Percentiles rank a stretch among this genome's conserved stretches.
Evolutionary conservation across 2,329 filamentous ascomycete genomes (phyloP).

Genomic region (Colletotrichum gloeosporioides): DNA sequence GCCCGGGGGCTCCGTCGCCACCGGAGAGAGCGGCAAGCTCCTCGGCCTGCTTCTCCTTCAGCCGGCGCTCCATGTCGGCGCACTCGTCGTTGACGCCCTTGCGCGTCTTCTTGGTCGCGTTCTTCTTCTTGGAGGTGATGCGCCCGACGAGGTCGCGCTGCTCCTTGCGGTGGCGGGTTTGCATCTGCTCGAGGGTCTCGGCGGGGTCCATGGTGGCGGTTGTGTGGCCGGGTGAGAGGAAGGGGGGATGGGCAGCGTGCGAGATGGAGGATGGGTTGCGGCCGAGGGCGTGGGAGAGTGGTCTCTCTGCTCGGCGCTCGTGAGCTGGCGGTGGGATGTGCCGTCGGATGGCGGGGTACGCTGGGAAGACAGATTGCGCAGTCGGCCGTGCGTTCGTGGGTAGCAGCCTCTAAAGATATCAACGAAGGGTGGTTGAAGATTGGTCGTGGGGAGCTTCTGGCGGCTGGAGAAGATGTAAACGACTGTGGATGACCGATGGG

Average conservation of each 20-base stretch:
- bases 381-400: not conserved
- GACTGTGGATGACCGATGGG: not conserved
- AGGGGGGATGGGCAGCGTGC: not conserved
- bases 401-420: not conserved
- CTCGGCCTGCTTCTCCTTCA: conserved; percentile 70
- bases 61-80: conserved; percentile 68
- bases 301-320: no score
- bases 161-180: conserved; percentile 85
- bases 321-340: not conserved
- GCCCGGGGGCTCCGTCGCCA: conserved; percentile 3
- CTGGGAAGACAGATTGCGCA: fast-evolving
- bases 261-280: no score
- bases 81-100: conserved; percentile 81
- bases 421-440: fast-evolving
- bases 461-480: not conserved
- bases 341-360: not conserved
- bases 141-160: conserved; percentile 83
- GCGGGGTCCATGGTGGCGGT: conserved; percentile 29
- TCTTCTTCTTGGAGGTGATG: conserved; percentile 95
- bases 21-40: conserved; percentile 57
- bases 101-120: conserved; percentile 85
- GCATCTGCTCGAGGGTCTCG: conserved; percentile 75
- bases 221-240: not conserved
- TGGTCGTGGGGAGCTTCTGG: not conserved
- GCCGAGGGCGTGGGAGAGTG: no score